These are phyloP conservation scores for Nepenthes gracilis DNA, from an alignment of 148 eudicot species.

Conservation along the genomic window DNA sequence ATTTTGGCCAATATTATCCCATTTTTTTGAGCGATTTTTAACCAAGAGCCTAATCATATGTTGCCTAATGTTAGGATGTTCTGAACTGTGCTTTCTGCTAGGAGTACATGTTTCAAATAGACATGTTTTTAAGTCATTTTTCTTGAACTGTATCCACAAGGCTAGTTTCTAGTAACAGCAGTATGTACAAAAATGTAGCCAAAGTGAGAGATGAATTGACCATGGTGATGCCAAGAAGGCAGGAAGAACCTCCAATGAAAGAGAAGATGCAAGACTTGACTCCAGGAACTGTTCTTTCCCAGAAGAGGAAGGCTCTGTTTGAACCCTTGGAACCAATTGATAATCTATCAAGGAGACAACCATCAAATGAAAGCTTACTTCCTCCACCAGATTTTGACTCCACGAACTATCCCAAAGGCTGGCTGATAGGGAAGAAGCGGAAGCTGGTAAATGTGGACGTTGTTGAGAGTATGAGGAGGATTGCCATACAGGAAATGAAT, in stretches of 20 bases:
- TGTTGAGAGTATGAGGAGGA: constrained; percentile 93
- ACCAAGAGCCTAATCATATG: too few species aligned
- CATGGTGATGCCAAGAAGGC: constrained; percentile 31
- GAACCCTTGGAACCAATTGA: constrained; percentile 70
- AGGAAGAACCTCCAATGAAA: constrained; percentile 27
- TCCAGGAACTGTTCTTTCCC: constrained; percentile 51
- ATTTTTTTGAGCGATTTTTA: too few species aligned
- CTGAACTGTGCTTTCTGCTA: too few species aligned
- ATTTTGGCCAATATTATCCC: too few species aligned
- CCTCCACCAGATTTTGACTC: constrained; percentile 94
- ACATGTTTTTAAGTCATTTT: too few species aligned
- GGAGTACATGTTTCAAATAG: too few species aligned
- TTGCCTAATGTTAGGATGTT: too few species aligned
- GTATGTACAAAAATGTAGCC: constrained; percentile 19
- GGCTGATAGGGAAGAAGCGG: constrained; percentile 90
- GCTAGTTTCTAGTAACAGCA: constrained; percentile 43
- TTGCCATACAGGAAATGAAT: constrained; percentile 95
- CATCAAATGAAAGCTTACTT: constrained; percentile 72
- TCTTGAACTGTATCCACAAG: constrained; percentile 11
- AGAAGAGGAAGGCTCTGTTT: constrained; percentile 76
- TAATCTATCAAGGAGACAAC: constrained; percentile 43
- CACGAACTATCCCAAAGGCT: constrained; percentile 77
- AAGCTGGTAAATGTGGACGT: constrained; percentile 94
- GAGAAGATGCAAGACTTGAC: constrained; percentile 40
- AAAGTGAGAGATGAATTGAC: constrained; percentile 23